A percentile compares a stretch with the other conserved stretches of the same genome.
These are phyloP conservation scores for Ramularia endophylla DNA, from an alignment of 2,329 filamentous ascomycete species.

Conservation along the genomic window DNA sequence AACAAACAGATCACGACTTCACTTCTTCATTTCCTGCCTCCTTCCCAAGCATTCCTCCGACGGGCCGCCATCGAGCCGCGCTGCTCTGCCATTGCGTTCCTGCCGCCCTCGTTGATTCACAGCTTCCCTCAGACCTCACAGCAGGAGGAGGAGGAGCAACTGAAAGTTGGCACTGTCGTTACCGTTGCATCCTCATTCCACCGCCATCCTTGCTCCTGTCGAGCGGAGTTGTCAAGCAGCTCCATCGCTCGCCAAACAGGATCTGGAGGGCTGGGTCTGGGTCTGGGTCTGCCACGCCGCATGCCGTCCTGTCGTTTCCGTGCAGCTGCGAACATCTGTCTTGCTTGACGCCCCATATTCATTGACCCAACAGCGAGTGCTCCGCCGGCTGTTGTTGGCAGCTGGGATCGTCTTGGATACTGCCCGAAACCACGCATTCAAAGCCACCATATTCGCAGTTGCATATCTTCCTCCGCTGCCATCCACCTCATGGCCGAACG, in stretches of 20 bases:
- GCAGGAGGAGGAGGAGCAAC: background rate
- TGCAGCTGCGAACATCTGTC: slow-evolving; percentile 6
- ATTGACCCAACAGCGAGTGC: slow-evolving; percentile 8
- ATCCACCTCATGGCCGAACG: slow-evolving; percentile 26
- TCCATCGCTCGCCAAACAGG: slow-evolving; percentile 2
- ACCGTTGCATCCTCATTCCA: background rate
- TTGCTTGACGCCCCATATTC: slow-evolving; percentile 14
- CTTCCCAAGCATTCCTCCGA: slow-evolving; percentile 1
- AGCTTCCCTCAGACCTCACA: too few species aligned
- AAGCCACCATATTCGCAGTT: slow-evolving; percentile 3
- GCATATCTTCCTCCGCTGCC: background rate
- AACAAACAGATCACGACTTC: slow-evolving; percentile 1
- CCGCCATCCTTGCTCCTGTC: slow-evolving; percentile 6
- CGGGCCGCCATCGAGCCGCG: background rate
- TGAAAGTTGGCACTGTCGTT: background rate
- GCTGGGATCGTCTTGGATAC: slow-evolving; percentile 16
- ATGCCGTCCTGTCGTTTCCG: slow-evolving; percentile 18
- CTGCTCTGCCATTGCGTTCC: too few species aligned
- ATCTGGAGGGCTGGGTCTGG: slow-evolving; percentile 4
- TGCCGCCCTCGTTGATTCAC: too few species aligned
- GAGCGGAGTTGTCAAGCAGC: background rate
- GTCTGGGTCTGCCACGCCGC: slow-evolving; percentile 8
- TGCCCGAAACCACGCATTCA: slow-evolving; percentile 6
- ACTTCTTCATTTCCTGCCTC: background rate
- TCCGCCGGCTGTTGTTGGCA: too few species aligned